phyloP scores from a whole-genome alignment of 306 rosid species.

The Dicorynia guianensis region DNA sequence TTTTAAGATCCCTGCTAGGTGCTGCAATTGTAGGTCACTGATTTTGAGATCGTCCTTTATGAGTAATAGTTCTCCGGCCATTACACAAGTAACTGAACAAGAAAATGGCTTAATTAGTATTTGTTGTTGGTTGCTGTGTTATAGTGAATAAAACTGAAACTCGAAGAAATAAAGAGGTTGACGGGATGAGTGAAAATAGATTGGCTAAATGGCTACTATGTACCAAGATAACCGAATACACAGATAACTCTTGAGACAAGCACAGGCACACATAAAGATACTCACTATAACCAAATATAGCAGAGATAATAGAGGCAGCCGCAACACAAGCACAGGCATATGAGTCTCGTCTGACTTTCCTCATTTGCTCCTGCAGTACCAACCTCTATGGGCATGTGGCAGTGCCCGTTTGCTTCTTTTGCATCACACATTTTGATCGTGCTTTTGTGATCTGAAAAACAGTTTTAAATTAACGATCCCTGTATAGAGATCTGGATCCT shows the following conservation, averaged over 20 bases:
- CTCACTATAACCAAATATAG: conserved; percentile 54
- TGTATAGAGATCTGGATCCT: conserved; percentile 4
- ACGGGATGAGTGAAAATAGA: no score
- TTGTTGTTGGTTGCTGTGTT: no score
- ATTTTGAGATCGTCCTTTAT: conserved; percentile 74
- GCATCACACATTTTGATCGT: no score
- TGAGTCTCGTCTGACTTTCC: conserved; percentile 37
- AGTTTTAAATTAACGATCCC: neutral
- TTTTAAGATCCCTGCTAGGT: conserved; percentile 72
- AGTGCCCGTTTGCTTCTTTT: no score
- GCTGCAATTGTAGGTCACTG: conserved; percentile 63
- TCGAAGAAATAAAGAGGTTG: no score
- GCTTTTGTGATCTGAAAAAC: no score
- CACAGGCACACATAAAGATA: neutral
- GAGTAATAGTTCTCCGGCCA: conserved; percentile 86
- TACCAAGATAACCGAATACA: no score
- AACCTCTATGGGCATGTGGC: conserved; percentile 21
- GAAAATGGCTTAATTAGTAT: no score
- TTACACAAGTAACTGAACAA: conserved; percentile 64
- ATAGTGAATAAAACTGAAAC: no score
- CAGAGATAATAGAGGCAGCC: conserved; percentile 64
- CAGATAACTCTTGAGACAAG: no score
- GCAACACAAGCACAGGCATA: conserved; percentile 63
- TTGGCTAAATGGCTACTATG: no score
- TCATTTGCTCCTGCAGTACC: conserved; percentile 14